Percentiles rank a stretch among this genome's conserved stretches.
Conservation (phyloP, 192 early-diverging fungal species). For the Phlyctochytrium planicorne region DNA sequence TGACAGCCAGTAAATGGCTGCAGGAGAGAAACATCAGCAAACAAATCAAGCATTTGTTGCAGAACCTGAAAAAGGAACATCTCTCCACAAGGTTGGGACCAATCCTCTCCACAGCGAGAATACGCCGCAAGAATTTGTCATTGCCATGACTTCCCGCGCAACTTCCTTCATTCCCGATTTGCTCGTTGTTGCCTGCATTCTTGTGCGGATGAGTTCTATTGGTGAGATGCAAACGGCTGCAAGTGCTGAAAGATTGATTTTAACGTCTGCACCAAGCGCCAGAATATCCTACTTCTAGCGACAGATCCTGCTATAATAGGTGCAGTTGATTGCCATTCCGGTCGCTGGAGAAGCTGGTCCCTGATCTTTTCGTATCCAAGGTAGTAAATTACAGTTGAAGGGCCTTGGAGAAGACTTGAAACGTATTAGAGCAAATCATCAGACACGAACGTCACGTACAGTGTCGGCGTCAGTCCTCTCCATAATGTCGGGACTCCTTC, state of each 20-base stretch:
- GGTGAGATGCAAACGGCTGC: constrained; percentile 84
- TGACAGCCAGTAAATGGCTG: constrained; percentile 87
- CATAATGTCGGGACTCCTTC: constrained; percentile 83
- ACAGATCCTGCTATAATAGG: constrained; percentile 73
- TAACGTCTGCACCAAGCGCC: neutral
- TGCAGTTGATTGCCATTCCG: constrained; percentile 50
- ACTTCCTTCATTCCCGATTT: constrained; percentile 58
- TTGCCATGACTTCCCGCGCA: constrained; percentile 54
- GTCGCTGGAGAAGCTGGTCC: constrained; percentile 40
- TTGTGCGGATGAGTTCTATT: constrained; percentile 85
- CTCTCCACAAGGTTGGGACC: constrained; percentile 85
- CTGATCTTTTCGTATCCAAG: constrained; percentile 89
- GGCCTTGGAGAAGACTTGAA: constrained; percentile 77
- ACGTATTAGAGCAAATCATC: neutral
- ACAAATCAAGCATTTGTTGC: neutral
- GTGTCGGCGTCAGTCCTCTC: constrained; percentile 82
- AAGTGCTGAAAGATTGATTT: constrained; percentile 42
- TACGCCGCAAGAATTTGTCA: constrained; percentile 62
- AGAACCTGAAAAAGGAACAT: constrained; percentile 87
- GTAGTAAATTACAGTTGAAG: constrained; percentile 91
- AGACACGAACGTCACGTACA: constrained; percentile 42
- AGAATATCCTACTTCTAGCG: constrained; percentile 64
- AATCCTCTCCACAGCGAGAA: constrained; percentile 82
- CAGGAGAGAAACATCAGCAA: no score
- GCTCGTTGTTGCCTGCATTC: constrained; percentile 77